Conservation (phyloP, 2,329 filamentous ascomycete genomes). For the Bipolaris cookei region DNA sequence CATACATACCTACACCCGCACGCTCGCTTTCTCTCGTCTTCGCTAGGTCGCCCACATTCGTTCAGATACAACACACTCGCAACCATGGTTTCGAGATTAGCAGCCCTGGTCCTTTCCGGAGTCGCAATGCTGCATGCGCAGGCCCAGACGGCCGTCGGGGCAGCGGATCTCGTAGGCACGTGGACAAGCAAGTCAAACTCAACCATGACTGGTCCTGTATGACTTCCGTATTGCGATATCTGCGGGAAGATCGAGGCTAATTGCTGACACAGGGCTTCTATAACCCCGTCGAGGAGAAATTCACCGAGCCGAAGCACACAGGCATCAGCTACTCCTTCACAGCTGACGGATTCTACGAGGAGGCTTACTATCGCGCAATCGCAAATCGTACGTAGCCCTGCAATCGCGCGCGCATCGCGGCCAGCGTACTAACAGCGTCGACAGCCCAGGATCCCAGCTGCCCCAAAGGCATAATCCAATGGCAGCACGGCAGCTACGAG, state of each 20-base stretch:
- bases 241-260: constrained; percentile 17
- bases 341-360: constrained; percentile 69
- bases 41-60: constrained; percentile 17
- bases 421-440: constrained; percentile 27
- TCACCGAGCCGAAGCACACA: constrained; percentile 69
- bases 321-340: constrained; percentile 79
- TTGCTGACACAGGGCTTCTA: constrained; percentile 65
- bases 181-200: constrained; percentile 75
- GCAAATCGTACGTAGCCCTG: constrained; percentile 65
- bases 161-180: constrained; percentile 65
- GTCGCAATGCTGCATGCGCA: constrained; percentile 45
- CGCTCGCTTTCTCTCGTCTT: constrained; percentile 19
- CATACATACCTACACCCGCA: constrained; percentile 12
- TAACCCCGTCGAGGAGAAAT: constrained; percentile 67
- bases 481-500: constrained; percentile 71
- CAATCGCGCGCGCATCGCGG: neutral
- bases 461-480: constrained; percentile 71
- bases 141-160: constrained; percentile 39
- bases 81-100: constrained; percentile 37
- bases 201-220: constrained; percentile 72
- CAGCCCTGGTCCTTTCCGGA: constrained; percentile 42
- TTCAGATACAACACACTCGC: constrained; percentile 3
- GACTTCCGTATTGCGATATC: constrained; percentile 18
- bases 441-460: constrained; percentile 66
- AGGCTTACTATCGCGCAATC: constrained; percentile 72